These are phyloP conservation scores for Lathyrus tuberosus DNA, from an alignment of 306 rosid genomes.

Conservation along the genomic window DNA sequence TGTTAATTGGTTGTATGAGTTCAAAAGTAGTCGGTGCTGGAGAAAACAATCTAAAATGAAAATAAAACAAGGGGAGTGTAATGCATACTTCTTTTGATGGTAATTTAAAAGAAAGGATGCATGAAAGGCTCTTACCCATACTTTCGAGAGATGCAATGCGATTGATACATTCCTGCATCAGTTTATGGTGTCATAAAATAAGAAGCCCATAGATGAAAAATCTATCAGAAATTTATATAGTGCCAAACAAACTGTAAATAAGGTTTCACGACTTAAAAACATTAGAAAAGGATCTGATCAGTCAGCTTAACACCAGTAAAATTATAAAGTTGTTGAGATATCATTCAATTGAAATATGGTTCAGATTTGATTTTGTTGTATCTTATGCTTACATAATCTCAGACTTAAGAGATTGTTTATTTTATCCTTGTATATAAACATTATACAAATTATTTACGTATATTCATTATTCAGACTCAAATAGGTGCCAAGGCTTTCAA, in stretches of 20 bases:
- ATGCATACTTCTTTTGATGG: constrained; percentile 19
- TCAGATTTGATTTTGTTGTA: background rate
- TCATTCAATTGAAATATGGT: background rate
- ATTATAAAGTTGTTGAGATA: constrained; percentile 6
- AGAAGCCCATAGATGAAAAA: background rate
- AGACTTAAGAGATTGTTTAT: background rate
- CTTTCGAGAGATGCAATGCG: constrained; percentile 83
- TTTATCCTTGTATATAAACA: constrained; percentile 1
- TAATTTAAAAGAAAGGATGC: constrained; percentile 8
- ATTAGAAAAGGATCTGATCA: background rate
- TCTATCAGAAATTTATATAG: constrained; percentile 2
- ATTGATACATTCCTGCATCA: constrained; percentile 89
- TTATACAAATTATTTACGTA: background rate
- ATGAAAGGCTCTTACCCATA: constrained; percentile 60
- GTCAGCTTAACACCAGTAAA: constrained; percentile 18
- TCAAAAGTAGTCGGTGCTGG: background rate
- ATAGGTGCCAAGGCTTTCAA: background rate
- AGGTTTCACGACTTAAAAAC: background rate
- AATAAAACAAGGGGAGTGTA: background rate
- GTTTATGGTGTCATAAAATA: constrained; percentile 30
- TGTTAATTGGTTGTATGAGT: constrained; percentile 14
- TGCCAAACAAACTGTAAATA: constrained; percentile 16
- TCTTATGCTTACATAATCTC: background rate
- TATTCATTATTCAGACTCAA: constrained; percentile 7
- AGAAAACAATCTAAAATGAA: constrained; percentile 11